Evolutionary conservation across 2,329 filamentous ascomycete species (phyloP).

Genomic region (Fusarium denticulatum): DNA sequence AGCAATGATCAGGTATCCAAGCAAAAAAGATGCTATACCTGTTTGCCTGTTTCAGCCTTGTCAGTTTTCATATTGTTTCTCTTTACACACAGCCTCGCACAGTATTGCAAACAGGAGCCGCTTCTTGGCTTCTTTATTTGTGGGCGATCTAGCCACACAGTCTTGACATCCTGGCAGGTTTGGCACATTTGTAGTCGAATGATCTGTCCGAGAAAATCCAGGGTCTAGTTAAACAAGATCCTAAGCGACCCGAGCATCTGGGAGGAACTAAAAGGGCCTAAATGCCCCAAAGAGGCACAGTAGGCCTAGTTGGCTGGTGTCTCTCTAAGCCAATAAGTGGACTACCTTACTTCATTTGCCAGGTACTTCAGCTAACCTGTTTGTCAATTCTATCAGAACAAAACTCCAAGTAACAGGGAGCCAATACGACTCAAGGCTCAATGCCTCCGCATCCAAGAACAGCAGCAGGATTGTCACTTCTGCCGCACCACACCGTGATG

Average conservation of each 20-base stretch:
- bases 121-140: constrained; percentile 25
- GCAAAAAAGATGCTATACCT: neutral
- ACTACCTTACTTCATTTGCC: constrained; percentile 31
- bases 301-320: constrained; percentile 42
- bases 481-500: constrained; percentile 29
- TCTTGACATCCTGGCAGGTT: constrained; percentile 36
- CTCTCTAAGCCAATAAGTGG: constrained; percentile 34
- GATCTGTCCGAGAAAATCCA: constrained; percentile 43
- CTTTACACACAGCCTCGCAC: constrained; percentile 1
- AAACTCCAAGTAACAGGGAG: constrained; percentile 11
- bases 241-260: constrained; percentile 52
- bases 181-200: constrained; percentile 39
- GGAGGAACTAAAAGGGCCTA: constrained; percentile 53
- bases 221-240: constrained; percentile 50
- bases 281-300: constrained; percentile 48
- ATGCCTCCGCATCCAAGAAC: constrained; percentile 4
- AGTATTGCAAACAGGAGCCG: constrained; percentile 13
- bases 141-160: constrained; percentile 24
- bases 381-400: constrained; percentile 23
- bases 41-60: constrained; percentile 1
- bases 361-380: constrained; percentile 37
- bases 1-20: neutral
- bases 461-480: constrained; percentile 20
- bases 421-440: constrained; percentile 15
- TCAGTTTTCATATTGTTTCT: neutral